Conservation (phyloP, 2,329 filamentous ascomycete species). For the Esteya vermicola region DNA sequence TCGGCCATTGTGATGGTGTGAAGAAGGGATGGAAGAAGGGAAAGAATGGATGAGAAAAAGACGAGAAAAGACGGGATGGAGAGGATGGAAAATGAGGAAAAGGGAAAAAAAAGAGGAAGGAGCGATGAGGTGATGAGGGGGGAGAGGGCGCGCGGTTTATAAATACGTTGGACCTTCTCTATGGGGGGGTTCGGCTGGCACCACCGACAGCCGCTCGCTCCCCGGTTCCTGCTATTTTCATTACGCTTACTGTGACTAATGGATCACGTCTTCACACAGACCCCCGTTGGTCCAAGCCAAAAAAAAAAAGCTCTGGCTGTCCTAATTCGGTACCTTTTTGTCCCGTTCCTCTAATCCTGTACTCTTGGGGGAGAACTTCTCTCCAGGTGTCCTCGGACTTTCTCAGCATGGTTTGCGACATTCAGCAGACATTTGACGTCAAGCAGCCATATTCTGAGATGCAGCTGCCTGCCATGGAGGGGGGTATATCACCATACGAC, state of each 20-base stretch:
- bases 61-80: neutral
- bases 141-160: neutral
- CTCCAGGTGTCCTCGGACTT: no score
- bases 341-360: no score
- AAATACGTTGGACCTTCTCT: neutral
- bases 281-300: neutral
- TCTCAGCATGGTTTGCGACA: no score
- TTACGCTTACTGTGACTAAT: slow-evolving; percentile 8
- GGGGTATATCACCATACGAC: no score
- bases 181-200: neutral
- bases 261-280: slow-evolving; percentile 10
- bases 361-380: no score
- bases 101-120: neutral
- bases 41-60: neutral
- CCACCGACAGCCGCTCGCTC: neutral
- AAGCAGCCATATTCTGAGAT: no score
- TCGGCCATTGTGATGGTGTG: slow-evolving; percentile 17
- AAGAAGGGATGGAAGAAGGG: neutral
- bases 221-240: neutral
- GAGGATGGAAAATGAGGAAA: neutral
- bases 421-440: no score
- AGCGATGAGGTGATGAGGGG: neutral
- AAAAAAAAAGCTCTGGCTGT: no score
- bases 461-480: neutral
- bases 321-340: no score